These are phyloP conservation scores for Saccharomyces pastorianus DNA, from an alignment of 1,139 yeast species.

Conservation along the genomic window DNA sequence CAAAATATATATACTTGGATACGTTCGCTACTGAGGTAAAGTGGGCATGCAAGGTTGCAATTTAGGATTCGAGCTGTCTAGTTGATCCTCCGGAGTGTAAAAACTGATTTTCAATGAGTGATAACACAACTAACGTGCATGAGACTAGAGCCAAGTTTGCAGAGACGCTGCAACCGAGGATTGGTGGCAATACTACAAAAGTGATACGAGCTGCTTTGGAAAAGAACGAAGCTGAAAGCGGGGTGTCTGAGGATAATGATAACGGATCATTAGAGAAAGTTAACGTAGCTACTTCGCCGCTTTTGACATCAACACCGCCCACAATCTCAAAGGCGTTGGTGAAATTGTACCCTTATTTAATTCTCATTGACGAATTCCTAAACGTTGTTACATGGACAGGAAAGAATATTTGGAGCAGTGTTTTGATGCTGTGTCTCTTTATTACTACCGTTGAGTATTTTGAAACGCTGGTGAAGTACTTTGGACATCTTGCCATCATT, in stretches of 20 bases:
- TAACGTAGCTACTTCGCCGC: constrained; percentile 40
- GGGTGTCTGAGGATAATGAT: constrained; percentile 9
- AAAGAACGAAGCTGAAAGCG: constrained; percentile 8
- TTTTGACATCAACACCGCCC: constrained; percentile 79
- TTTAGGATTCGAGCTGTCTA: neutral
- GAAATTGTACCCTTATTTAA: constrained; percentile 73
- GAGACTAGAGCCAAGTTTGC: constrained; percentile 28
- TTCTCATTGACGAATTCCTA: constrained; percentile 59
- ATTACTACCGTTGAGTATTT: constrained; percentile 61
- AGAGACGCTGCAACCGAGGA: constrained; percentile 20
- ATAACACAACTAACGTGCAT: constrained; percentile 11
- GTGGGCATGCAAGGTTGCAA: neutral
- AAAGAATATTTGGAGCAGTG: constrained; percentile 71
- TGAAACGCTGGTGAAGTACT: constrained; percentile 62
- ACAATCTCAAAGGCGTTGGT: constrained; percentile 78
- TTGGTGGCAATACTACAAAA: constrained; percentile 27
- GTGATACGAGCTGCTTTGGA: constrained; percentile 27
- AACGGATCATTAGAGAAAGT: constrained; percentile 2
- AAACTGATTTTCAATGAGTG: constrained; percentile 13
- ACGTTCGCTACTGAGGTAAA: neutral
- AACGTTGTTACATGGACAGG: constrained; percentile 87
- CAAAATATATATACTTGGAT: neutral
- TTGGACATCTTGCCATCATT: constrained; percentile 73
- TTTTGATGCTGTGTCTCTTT: constrained; percentile 52
- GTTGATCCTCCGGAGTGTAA: neutral